These are phyloP conservation scores for Fagus sylvatica DNA, from an alignment of 306 rosid genomes.

Conservation along the genomic window DNA sequence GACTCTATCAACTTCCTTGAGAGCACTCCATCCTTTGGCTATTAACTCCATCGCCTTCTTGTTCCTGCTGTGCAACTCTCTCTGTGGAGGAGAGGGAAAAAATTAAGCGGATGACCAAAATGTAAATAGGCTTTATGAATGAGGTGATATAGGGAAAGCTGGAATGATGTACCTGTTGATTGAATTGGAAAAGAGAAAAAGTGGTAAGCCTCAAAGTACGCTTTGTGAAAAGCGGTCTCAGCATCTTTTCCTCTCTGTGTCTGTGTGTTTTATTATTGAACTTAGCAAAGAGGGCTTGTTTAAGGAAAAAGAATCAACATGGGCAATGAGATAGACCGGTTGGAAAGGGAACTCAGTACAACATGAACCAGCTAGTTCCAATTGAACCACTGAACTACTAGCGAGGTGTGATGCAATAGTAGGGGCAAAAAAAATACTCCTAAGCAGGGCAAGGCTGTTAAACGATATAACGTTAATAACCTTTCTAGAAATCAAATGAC, in stretches of 20 bases:
- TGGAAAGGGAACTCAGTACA: too few species aligned
- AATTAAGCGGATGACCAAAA: neutral
- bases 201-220: constrained; percentile 23
- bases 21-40: constrained; percentile 87
- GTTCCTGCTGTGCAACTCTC: constrained; percentile 79
- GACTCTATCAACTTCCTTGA: constrained; percentile 91
- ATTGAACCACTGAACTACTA: too few species aligned
- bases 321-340: too few species aligned
- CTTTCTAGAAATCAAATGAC: too few species aligned
- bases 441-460: too few species aligned
- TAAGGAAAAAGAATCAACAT: too few species aligned
- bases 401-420: too few species aligned
- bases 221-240: constrained; percentile 38
- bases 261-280: neutral
- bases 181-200: constrained; percentile 44
- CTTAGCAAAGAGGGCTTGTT: too few species aligned
- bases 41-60: constrained; percentile 79
- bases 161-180: constrained; percentile 43
- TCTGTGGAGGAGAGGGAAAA: constrained; percentile 26
- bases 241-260: constrained; percentile 29
- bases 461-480: too few species aligned
- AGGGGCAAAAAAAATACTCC: too few species aligned
- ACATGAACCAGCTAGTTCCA: too few species aligned
- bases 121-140: neutral
- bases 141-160: neutral